These are phyloP conservation scores for Gryganskiella cystojenkinii DNA, from an alignment of 192 early-diverging fungal species.

Conservation along the genomic window DNA sequence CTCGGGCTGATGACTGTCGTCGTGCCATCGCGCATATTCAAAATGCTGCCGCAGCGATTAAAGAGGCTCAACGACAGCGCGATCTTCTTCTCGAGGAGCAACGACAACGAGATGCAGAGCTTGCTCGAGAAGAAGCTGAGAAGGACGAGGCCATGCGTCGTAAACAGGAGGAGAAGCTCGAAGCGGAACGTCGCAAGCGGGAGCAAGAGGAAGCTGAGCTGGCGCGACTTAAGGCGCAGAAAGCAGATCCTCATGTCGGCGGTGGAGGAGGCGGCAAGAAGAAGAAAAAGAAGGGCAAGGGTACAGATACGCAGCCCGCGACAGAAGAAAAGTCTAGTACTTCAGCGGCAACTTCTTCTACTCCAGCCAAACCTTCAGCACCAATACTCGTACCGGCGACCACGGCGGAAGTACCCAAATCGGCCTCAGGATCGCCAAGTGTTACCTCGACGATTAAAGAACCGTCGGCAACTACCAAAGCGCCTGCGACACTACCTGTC, in stretches of 20 bases:
- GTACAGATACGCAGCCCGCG: no score
- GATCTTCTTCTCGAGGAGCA: slow-evolving; percentile 66
- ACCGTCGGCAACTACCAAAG: slow-evolving; percentile 1
- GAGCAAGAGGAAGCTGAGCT: slow-evolving; percentile 54
- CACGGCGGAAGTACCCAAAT: no score
- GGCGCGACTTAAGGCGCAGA: slow-evolving; percentile 28
- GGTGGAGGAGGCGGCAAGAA: slow-evolving; percentile 27
- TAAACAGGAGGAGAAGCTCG: slow-evolving; percentile 58
- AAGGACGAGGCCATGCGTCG: slow-evolving; percentile 45
- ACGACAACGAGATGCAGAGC: slow-evolving; percentile 54
- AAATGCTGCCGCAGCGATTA: slow-evolving; percentile 30
- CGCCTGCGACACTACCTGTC: neutral
- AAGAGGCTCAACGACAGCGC: slow-evolving; percentile 48
- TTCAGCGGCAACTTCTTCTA: no score
- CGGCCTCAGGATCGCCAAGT: no score
- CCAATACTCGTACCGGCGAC: no score
- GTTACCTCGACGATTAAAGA: slow-evolving; percentile 1
- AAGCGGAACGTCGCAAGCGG: slow-evolving; percentile 34
- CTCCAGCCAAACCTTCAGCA: no score
- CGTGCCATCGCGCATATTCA: slow-evolving; percentile 27
- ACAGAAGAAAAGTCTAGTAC: no score
- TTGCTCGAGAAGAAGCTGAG: slow-evolving; percentile 40
- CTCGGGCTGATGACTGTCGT: slow-evolving; percentile 23
- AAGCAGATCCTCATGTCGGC: slow-evolving; percentile 13
- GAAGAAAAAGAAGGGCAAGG: slow-evolving; percentile 48